Evolutionary conservation across 768 basidiomycete species (phyloP), one percentile per base, ranked within the genome.

Genomic region (Podaxis rugospora): DNA sequence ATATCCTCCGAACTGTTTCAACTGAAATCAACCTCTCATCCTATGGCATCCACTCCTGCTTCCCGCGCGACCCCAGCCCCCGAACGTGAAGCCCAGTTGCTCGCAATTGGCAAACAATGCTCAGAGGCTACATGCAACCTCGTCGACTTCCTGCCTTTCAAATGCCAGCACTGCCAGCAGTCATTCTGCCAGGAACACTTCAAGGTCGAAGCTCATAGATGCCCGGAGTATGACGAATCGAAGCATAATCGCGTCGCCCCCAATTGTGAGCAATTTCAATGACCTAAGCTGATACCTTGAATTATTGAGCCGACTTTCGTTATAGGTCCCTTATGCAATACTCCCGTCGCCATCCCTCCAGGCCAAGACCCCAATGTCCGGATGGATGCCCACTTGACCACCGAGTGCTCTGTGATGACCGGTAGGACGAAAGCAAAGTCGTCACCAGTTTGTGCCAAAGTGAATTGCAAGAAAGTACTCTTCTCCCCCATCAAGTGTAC

Each of bases 91-190:
- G 65, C 74, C n/a, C 79, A 86, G 18, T 75, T 93, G 9, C 81
- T 93, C 61, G 72, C 76, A 42, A 71, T 93, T 64, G 90, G 90
- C 5, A 80, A 83, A 60, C 87, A 90, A 66, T 94, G 92, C 73
- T 84, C 87, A 13, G 78, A 83, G 54, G 69, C 81, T 0, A 73
- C 82, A 1, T 94, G 92, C 73, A 72, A 79, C 28, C 80, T 90
- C 63, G 81, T 93, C 68, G 92, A 94, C 76, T 93, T 93, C 65
- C 77, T 94, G 10, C 92, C 92, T 0, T 89, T 93, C 80, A 89
- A 88, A 73, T 95, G 92, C 71, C 87, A 90, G 53, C 90, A 92
- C 67, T 95, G 92, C 71, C 68, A 78, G 13, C 71, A 79, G 14
- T 77, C 79, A 0, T 94, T 86, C 75, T 95, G 93, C 66, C 84